Evolutionary conservation across 1,139 yeast genomes (phyloP), one percentile per base, ranked within the genome.

Genomic region (Candida tropicalis): DNA sequence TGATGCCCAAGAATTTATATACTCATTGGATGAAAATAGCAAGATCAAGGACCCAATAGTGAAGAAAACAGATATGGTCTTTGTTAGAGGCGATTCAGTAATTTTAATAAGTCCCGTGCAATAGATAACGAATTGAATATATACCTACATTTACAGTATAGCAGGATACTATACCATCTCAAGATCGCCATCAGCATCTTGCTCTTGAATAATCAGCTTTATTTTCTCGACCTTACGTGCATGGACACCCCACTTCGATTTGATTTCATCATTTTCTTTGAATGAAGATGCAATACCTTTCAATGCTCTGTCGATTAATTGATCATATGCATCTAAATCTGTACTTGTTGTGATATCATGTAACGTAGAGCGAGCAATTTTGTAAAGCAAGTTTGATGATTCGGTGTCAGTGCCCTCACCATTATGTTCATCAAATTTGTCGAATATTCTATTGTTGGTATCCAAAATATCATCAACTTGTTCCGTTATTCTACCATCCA

Each of bases 21-120:
- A 80, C 58, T 73, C 73, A 29, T 60, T 81, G 29, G 78, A 73
- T 31, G 82, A 74, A 12, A 72, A 61, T 5, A 64, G 27, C n/a
- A 29, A 23, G n/a, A 20, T 33, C 5, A 32, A 12, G 9, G 63
- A 71, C 17, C 85, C 83, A 35, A 49, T 52, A 22, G 62, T 63
- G 26, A 88, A 87, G 60, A 73, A 75, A 48, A 79, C 90, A 17
- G 97, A 88, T 46, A 87, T 95, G 93, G 84, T 95, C 40, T 93
- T 91, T 67, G 93, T 95, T 16, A 82, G 99, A 70, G 99, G 99
- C 15, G 98, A 93, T 66, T 84, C 95, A 4, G 98, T 91, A 39
- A 88, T 93, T 43, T 75, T 90, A 56, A 81, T 88, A 47, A 82
- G 88, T 47, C 77, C 79, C 53, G 41, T 59, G 49, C 37, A 43